phyloP scores from a whole-genome alignment of 495 filamentous ascomycete genomes.

The Acidiella bohemica region DNA sequence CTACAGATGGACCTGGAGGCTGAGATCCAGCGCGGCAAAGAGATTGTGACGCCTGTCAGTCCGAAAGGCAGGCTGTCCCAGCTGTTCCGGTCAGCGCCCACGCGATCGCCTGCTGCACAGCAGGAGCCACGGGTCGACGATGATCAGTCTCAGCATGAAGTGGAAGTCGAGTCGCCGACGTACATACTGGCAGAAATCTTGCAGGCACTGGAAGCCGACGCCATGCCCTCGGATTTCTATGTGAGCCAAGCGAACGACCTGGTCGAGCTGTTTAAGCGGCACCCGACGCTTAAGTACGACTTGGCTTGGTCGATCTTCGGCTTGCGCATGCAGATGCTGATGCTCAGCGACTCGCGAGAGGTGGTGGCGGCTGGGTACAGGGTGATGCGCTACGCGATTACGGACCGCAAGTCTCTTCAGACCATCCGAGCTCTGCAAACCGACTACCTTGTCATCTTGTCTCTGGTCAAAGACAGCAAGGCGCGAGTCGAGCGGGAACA shows the following conservation, averaged over 20 bases:
- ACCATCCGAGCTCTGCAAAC: constrained; percentile 79
- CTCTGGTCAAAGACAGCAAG: constrained; percentile 87
- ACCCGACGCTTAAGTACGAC: constrained; percentile 91
- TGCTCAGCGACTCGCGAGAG: constrained; percentile 87
- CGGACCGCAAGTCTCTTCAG: constrained; percentile 75
- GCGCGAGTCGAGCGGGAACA: constrained; percentile 93
- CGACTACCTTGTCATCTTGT: constrained; percentile 81
- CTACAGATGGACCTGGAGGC: constrained; percentile 68
- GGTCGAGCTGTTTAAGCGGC: constrained; percentile 80
- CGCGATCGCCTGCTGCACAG: constrained; percentile 20
- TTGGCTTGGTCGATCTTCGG: constrained; percentile 91
- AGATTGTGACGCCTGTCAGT: constrained; percentile 42
- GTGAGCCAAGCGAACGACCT: constrained; percentile 80
- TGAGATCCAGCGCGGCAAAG: constrained; percentile 46
- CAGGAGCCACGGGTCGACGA: constrained; percentile 24
- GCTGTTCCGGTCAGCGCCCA: constrained; percentile 40
- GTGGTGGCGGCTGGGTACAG: constrained; percentile 91
- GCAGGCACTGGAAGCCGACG: constrained; percentile 72
- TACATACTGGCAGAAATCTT: constrained; percentile 79
- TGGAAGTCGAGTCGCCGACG: constrained; percentile 53
- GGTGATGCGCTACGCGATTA: constrained; percentile 85
- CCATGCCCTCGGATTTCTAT: constrained; percentile 86
- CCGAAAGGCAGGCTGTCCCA: constrained; percentile 53
- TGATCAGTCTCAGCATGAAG: constrained; percentile 46
- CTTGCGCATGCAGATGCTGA: constrained; percentile 80